Conservation (phyloP, 345 rosid species). For the Chamaenerion angustifolium region DNA sequence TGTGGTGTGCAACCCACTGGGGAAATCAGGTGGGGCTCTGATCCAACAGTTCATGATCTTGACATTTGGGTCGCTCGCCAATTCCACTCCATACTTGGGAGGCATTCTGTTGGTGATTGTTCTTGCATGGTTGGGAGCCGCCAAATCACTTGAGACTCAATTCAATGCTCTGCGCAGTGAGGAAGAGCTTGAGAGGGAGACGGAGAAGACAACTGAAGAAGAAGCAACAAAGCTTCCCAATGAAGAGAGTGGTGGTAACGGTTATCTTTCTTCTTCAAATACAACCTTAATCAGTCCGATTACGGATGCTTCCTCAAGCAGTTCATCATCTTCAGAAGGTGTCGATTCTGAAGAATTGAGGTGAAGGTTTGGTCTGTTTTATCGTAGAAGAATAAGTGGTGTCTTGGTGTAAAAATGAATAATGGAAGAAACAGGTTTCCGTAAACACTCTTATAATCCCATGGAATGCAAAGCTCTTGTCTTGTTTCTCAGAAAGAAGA, state of each 20-base stretch:
- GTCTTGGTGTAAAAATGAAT: too few relatives aligned
- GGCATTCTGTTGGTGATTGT: constrained; percentile 70
- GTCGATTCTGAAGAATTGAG: constrained; percentile 14
- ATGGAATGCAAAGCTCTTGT: too few relatives aligned
- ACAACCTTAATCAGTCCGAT: constrained; percentile 10
- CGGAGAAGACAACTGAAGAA: constrained; percentile 58
- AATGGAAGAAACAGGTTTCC: too few relatives aligned
- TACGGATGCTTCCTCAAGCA: constrained; percentile 4
- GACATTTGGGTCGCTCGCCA: constrained; percentile 87
- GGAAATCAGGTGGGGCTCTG: constrained; percentile 91
- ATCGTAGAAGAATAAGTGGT: too few relatives aligned
- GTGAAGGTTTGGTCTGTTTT: too few relatives aligned
- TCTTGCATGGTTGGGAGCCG: constrained; percentile 74
- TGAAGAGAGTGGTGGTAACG: constrained; percentile 39
- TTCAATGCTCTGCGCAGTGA: constrained; percentile 62
- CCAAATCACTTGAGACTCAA: constrained; percentile 69
- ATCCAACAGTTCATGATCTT: constrained; percentile 98
- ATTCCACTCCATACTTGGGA: constrained; percentile 95
- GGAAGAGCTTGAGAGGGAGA: constrained; percentile 92
- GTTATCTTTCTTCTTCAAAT: constrained; percentile 26
- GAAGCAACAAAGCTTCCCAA: constrained; percentile 18
- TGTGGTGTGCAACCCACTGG: constrained; percentile 87
- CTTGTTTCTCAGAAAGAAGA: too few relatives aligned
- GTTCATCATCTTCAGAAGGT: too few relatives aligned
- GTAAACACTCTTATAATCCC: too few relatives aligned